These are phyloP conservation scores for Agaricus subrufescens DNA, from an alignment of 768 basidiomycete genomes.

Conservation along the genomic window DNA sequence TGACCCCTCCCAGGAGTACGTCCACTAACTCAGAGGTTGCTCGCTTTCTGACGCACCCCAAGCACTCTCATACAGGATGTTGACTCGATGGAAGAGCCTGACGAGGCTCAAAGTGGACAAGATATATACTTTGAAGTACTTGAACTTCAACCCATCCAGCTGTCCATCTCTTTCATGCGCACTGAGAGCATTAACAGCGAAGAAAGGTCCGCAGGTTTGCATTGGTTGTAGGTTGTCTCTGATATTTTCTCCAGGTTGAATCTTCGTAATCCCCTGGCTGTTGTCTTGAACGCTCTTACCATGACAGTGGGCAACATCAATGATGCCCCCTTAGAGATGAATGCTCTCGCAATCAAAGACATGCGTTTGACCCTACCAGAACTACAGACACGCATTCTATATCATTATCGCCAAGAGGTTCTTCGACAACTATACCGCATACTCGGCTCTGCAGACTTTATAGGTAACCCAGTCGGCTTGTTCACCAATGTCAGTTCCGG, in stretches of 20 bases:
- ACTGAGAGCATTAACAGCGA: constrained; percentile 91
- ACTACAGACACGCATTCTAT: constrained; percentile 75
- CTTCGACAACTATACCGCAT: constrained; percentile 93
- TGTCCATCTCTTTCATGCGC: constrained; percentile 95
- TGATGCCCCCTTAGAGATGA: constrained; percentile 90
- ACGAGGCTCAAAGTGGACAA: constrained; percentile 57
- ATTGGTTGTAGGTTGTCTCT: constrained; percentile 3
- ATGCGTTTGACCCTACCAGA: constrained; percentile 85
- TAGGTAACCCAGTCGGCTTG: constrained; percentile 92
- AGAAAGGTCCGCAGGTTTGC: constrained; percentile 63
- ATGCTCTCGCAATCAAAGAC: constrained; percentile 91
- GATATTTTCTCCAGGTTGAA: constrained; percentile 46
- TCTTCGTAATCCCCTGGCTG: constrained; percentile 86
- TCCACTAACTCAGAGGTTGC: not conserved
- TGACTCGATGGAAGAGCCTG: constrained; percentile 68
- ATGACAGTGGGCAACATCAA: constrained; percentile 98
- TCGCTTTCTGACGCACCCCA: constrained; percentile 1
- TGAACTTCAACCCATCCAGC: constrained; percentile 88
- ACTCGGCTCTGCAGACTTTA: constrained; percentile 97
- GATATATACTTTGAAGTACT: constrained; percentile 95
- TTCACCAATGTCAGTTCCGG: constrained; percentile 99
- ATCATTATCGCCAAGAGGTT: constrained; percentile 93
- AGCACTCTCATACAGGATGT: constrained; percentile 69
- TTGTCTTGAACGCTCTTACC: constrained; percentile 89
- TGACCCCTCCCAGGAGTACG: constrained; percentile 70